Evolutionary conservation across 2,329 filamentous ascomycete species (phyloP).

Genomic region (Aureobasidium pullulans): DNA sequence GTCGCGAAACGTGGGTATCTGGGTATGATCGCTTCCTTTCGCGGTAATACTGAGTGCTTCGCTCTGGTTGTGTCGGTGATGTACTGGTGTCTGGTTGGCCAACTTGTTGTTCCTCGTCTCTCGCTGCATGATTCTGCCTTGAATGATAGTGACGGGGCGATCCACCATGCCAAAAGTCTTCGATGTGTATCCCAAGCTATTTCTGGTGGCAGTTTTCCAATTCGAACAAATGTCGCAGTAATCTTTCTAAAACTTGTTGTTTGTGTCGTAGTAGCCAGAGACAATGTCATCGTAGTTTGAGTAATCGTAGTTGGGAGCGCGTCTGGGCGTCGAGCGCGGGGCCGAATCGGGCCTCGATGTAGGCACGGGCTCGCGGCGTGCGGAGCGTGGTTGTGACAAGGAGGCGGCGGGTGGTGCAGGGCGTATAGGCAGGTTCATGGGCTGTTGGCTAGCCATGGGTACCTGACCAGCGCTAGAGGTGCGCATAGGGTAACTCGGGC

Average conservation of each 20-base stretch:
- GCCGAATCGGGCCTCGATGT: not conserved
- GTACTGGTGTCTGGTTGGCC: too few species aligned
- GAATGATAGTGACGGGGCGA: too few species aligned
- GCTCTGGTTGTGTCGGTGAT: not conserved
- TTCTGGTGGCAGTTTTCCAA: too few species aligned
- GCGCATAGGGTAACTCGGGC: constrained; percentile 35
- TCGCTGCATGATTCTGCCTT: too few species aligned
- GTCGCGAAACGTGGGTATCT: not conserved
- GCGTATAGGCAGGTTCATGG: constrained; percentile 39
- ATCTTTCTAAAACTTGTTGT: constrained; percentile 4
- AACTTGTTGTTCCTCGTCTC: too few species aligned
- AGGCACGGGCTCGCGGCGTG: not conserved
- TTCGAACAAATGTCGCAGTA: too few species aligned
- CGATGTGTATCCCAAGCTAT: too few species aligned
- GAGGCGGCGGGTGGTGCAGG: constrained; percentile 28
- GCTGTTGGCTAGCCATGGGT: constrained; percentile 21
- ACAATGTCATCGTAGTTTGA: constrained; percentile 3
- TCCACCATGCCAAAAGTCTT: too few species aligned
- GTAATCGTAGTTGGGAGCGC: constrained; percentile 1
- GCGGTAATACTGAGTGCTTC: not conserved
- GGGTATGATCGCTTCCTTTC: not conserved
- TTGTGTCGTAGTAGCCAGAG: constrained; percentile 8
- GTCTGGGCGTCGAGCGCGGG: not conserved
- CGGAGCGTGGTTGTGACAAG: not conserved
- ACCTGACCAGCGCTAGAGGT: constrained; percentile 34